phyloP scores from a whole-genome alignment of 768 basidiomycete genomes.

The Pulveroboletus sp. region DNA sequence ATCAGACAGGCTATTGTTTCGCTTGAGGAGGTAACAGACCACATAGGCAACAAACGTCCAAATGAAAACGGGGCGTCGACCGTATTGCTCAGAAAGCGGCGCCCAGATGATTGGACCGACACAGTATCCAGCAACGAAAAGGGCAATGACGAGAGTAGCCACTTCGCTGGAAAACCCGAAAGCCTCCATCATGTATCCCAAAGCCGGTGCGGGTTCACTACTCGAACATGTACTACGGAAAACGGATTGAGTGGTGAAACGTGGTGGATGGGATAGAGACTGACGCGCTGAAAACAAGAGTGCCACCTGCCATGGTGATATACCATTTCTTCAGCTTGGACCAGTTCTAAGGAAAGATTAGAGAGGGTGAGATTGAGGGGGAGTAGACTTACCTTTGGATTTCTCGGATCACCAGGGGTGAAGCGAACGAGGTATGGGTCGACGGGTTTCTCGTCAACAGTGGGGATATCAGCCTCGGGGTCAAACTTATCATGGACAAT shows the following conservation, averaged over 20 bases:
- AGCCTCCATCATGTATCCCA: conserved; percentile 40
- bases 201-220: conserved; percentile 53
- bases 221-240: conserved; percentile 57
- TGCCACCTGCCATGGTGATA: conserved; percentile 45
- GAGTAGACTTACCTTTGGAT: conserved; percentile 43
- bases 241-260: neutral
- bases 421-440: conserved; percentile 34
- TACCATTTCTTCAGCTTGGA: conserved; percentile 45
- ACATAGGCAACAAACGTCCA: conserved; percentile 54
- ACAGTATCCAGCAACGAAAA: conserved; percentile 67
- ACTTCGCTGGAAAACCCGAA: conserved; percentile 52
- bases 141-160: conserved; percentile 52
- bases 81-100: conserved; percentile 52
- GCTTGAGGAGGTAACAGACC: conserved; percentile 30
- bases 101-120: conserved; percentile 63
- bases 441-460: conserved; percentile 11
- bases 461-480: conserved; percentile 9
- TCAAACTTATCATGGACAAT: conserved; percentile 16
- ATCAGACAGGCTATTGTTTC: neutral
- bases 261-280: conserved; percentile 8
- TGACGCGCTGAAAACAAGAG: conserved; percentile 56
- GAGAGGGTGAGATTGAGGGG: neutral
- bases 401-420: conserved; percentile 37
- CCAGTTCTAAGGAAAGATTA: conserved; percentile 44
- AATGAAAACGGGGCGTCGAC: conserved; percentile 58